Base-by-base conservation (phyloP, 257 asterid genomes). In the Salvia miltiorrhiza region DNA sequence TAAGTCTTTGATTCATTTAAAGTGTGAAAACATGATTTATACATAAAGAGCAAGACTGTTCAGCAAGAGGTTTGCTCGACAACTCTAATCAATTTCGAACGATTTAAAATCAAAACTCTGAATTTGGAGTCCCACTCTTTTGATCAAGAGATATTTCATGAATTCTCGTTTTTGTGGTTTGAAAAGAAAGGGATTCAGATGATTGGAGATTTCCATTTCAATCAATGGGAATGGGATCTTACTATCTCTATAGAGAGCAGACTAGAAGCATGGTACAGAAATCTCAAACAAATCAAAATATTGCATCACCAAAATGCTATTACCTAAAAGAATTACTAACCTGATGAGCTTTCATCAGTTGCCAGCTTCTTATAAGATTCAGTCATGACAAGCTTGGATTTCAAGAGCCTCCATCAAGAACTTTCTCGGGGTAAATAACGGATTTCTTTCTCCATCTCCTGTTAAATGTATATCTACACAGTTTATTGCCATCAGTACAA, bases 371-470 rank as follows among this genome's bases (percentile, higher is more conserved):
- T 37, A 28, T 52, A 44, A 20, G 78, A 75, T 72, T 73, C 74
- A 7, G 41, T 54, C 30, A 13, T 11, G 26, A 71, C 37, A 35
- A 11, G 56, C 4, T 63, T 71, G 70, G 56, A 44, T 40, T 63
- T 55, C 39, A 49, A 69, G 58, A 41, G 68, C 57, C 55, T 62
- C 81, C 54, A 44, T 47, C 71, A 76, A 64, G 63, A 76, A 53
- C 61, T 58, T 50, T 79, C 44, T 32, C 77, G 24, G 76, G 77
- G 73, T 66, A 71, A 56, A 64, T 73, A 61, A 61, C 43, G 40
- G 78, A 66, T 23, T 62, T 75, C 66, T 73, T 83, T 77, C 82
- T 84, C 64, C 76, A 69, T 72, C 78, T 88, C 81, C 90, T 81
- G 72, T 81, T 76, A 78, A 81, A 77, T 33, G 81, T 79, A 62